A percentile compares a stretch with the other conserved stretches of the same genome.
Evolutionary conservation across 768 basidiomycete genomes (phyloP).

Genomic region (Hygrophoropsis aurantiaca): DNA sequence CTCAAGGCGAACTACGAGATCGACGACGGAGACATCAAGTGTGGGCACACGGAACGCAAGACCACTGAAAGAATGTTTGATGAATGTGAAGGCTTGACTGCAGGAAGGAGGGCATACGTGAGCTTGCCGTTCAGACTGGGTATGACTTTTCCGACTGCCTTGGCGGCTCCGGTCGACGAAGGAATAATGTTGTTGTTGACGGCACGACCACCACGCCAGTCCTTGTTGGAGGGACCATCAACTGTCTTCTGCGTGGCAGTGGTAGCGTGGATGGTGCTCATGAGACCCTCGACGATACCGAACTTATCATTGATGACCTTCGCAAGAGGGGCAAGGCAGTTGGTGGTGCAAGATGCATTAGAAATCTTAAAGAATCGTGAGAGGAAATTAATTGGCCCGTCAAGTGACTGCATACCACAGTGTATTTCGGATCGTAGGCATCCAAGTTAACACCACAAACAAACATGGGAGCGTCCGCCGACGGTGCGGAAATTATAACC

Average conservation of each 20-base stretch:
- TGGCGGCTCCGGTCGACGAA: conserved; percentile 97
- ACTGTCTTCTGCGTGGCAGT: conserved; percentile 96
- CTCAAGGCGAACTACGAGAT: conserved; percentile 91
- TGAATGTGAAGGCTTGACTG: not conserved
- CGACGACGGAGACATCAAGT: conserved; percentile 95
- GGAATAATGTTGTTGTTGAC: conserved; percentile 99
- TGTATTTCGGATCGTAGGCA: conserved; percentile 82
- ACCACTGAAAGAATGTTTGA: conserved; percentile 54
- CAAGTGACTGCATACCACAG: conserved; percentile 56
- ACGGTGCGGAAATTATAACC: conserved; percentile 98
- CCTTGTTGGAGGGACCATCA: conserved; percentile 92
- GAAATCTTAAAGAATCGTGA: conserved; percentile 61
- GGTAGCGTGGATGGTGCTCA: conserved; percentile 98
- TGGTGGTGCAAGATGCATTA: conserved; percentile 99
- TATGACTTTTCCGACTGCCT: conserved; percentile 99
- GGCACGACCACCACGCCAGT: conserved; percentile 96
- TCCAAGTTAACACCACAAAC: conserved; percentile 96
- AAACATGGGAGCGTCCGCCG: conserved; percentile 95
- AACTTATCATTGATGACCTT: conserved; percentile 98
- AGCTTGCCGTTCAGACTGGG: conserved; percentile 96
- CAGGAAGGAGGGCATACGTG: conserved; percentile 72
- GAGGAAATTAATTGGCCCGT: not conserved
- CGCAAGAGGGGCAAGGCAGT: conserved; percentile 98
- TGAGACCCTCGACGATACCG: conserved; percentile 93
- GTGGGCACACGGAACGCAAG: conserved; percentile 98